A percentile compares a stretch with the other conserved stretches of the same genome.
phyloP scores from a whole-genome alignment of 306 rosid genomes.

The Benincasa hispida region DNA sequence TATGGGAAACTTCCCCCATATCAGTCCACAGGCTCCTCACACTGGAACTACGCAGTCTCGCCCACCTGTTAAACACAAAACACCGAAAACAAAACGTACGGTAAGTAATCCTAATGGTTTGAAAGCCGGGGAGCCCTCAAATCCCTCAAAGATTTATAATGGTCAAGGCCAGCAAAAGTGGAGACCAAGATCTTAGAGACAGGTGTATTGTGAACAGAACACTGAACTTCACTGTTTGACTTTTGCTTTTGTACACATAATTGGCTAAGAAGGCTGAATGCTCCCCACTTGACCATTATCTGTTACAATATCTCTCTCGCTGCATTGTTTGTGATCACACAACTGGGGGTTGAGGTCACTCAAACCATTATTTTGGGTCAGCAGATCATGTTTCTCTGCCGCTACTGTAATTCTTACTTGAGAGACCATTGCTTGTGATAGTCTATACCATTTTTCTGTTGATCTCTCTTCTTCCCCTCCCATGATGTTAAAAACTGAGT shows the following conservation, averaged over 20 bases:
- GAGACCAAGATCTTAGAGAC: constrained; percentile 29
- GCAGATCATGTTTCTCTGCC: not conserved
- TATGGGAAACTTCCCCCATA: not conserved
- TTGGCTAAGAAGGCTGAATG: not conserved
- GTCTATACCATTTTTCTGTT: not conserved
- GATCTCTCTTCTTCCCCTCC: not conserved
- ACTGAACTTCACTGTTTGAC: not conserved
- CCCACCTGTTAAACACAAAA: not conserved
- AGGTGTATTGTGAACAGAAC: not conserved
- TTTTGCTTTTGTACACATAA: not conserved
- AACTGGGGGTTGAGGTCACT: not conserved
- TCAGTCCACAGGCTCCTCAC: not conserved
- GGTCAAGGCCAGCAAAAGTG: constrained; percentile 31
- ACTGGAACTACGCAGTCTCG: not conserved
- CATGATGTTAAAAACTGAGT: not conserved
- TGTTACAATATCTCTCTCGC: not conserved
- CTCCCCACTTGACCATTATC: not conserved
- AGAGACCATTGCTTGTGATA: not conserved
- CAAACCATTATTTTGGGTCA: not conserved
- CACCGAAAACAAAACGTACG: not conserved
- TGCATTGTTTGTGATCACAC: not conserved
- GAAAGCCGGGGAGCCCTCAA: constrained; percentile 10
- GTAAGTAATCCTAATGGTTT: constrained; percentile 15
- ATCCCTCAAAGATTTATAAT: constrained; percentile 8
- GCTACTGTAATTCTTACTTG: not conserved